phyloP scores from a whole-genome alignment of 768 basidiomycete genomes.

The Mycena venus region DNA sequence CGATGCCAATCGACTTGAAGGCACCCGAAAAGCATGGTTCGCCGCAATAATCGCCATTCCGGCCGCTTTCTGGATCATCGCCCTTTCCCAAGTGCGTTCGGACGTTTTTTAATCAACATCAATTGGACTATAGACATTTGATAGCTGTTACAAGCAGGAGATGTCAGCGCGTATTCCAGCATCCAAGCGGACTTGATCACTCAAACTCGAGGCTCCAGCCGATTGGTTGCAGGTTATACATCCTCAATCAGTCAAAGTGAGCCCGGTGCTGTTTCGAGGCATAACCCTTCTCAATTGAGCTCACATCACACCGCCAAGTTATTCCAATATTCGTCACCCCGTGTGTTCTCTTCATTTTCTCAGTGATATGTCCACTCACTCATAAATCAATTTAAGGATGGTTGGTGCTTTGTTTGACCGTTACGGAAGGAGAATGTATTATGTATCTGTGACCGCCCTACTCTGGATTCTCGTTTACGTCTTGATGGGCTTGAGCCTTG shows the following conservation, averaged over 20 bases:
- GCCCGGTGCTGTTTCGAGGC: not conserved
- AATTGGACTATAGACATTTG: not conserved
- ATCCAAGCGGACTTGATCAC: slow-evolving; percentile 7
- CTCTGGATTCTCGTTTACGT: not conserved
- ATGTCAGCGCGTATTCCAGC: slow-evolving; percentile 4
- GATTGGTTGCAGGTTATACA: slow-evolving; percentile 16
- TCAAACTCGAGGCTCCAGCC: slow-evolving; percentile 15
- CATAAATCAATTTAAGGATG: not conserved
- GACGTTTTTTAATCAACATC: not conserved
- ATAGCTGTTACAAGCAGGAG: slow-evolving; percentile 17
- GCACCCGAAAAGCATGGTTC: not conserved
- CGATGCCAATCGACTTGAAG: not conserved
- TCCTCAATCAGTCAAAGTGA: slow-evolving; percentile 19
- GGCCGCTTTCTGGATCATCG: slow-evolving; percentile 21
- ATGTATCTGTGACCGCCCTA: slow-evolving; percentile 6
- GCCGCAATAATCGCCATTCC: not conserved
- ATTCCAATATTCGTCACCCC: slow-evolving; percentile 12
- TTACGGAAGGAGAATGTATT: slow-evolving; percentile 18
- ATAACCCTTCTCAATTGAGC: not conserved
- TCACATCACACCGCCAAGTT: not conserved
- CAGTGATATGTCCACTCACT: not conserved
- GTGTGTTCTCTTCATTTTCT: not conserved
- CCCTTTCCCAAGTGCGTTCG: not conserved
- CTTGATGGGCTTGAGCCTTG: not conserved
- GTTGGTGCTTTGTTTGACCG: slow-evolving; percentile 20